phyloP scores from a whole-genome alignment of 148 eudicot genomes.

The Suaeda aralocaspica region DNA sequence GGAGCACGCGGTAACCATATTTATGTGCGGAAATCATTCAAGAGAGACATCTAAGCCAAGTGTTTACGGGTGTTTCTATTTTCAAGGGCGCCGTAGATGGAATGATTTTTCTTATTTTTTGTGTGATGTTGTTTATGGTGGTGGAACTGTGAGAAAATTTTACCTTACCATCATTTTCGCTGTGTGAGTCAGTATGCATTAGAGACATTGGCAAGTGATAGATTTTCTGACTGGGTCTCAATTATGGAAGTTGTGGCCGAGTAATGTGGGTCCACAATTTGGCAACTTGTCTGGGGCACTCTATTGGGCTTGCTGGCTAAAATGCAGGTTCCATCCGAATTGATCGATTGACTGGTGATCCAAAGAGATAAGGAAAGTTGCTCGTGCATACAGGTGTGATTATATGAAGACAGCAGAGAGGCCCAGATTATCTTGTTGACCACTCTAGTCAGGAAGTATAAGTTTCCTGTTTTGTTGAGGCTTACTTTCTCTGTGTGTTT shows the following conservation, averaged over 20 bases:
- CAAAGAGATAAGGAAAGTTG: slow-evolving; percentile 76
- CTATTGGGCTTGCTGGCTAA: slow-evolving; percentile 4
- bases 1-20: too few species aligned
- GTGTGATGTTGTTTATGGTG: not conserved
- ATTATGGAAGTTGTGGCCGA: too few species aligned
- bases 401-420: slow-evolving; percentile 96
- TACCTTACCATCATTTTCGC: too few species aligned
- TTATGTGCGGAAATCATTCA: too few species aligned
- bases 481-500: not conserved
- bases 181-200: too few species aligned
- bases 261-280: not conserved
- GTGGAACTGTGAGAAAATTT: not conserved
- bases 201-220: too few species aligned
- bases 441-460: slow-evolving; percentile 89
- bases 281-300: not conserved
- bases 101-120: not conserved
- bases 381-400: slow-evolving; percentile 89
- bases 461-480: not conserved
- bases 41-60: too few species aligned
- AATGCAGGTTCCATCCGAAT: slow-evolving; percentile 82
- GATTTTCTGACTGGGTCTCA: too few species aligned
- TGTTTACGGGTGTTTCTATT: too few species aligned
- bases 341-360: slow-evolving; percentile 81
- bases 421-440: slow-evolving; percentile 94
- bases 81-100: not conserved